These are phyloP conservation scores for Hericium coralloides DNA, from an alignment of 768 basidiomycete genomes.

Conservation along the genomic window DNA sequence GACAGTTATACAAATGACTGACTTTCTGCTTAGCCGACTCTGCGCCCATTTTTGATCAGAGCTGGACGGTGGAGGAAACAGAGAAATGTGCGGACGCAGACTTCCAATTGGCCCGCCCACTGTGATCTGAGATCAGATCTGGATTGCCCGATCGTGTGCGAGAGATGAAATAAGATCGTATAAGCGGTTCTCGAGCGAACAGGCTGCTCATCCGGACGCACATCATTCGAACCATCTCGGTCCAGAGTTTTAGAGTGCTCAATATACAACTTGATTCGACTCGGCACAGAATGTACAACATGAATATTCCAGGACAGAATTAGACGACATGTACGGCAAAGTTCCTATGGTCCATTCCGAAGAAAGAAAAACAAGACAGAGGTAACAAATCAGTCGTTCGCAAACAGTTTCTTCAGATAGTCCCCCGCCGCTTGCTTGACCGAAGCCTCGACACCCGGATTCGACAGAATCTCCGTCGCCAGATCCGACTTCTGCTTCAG, in stretches of 20 bases:
- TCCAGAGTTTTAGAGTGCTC: too few relatives aligned
- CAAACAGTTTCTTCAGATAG: conserved; percentile 61
- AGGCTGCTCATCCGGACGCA: too few relatives aligned
- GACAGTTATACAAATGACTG: neutral
- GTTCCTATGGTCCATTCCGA: neutral
- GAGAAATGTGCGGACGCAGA: too few relatives aligned
- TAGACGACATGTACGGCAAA: neutral
- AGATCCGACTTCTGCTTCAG: conserved; percentile 56
- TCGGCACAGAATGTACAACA: neutral
- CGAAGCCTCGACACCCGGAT: conserved; percentile 45
- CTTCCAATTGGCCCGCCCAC: too few relatives aligned
- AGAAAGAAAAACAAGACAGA: neutral
- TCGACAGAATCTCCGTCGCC: conserved; percentile 60
- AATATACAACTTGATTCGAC: too few relatives aligned
- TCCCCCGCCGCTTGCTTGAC: conserved; percentile 62
- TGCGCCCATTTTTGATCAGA: neutral
- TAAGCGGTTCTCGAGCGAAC: too few relatives aligned
- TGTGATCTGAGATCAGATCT: too few relatives aligned
- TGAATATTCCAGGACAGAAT: neutral
- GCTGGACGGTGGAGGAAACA: too few relatives aligned
- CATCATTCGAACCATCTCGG: too few relatives aligned
- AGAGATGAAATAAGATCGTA: neutral
- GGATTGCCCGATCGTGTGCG: too few relatives aligned
- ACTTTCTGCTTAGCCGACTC: conserved; percentile 11
- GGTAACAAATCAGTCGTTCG: conserved; percentile 23